Conservation (phyloP, 164 flowering plant genomes). For the Vitis rupestris region DNA sequence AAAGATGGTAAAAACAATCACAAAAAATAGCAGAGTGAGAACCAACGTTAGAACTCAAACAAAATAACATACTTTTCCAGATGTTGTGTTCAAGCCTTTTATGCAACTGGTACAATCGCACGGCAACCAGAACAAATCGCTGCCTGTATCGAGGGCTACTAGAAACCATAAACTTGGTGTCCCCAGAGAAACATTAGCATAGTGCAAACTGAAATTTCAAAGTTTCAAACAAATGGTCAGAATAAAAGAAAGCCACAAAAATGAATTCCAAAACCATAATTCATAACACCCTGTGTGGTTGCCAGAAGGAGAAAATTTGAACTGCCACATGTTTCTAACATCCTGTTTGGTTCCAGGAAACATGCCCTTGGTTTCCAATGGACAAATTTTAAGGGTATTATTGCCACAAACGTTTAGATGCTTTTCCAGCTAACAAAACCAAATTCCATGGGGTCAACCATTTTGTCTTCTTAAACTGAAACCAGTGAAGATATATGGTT, state of each 20-base stretch:
- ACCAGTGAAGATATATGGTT: too few species aligned
- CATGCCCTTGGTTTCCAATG: too few species aligned
- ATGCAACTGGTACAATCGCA: slow-evolving; percentile 69
- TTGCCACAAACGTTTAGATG: too few species aligned
- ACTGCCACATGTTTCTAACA: too few species aligned
- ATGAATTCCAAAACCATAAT: not conserved
- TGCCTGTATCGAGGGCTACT: slow-evolving; percentile 95
- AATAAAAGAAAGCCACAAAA: not conserved
- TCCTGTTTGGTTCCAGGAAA: too few species aligned
- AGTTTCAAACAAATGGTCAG: not conserved
- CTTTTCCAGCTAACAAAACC: too few species aligned
- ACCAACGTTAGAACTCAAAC: not conserved
- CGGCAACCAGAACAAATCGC: slow-evolving; percentile 88
- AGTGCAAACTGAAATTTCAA: slow-evolving; percentile 67
- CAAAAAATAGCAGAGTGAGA: not conserved
- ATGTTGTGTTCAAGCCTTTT: slow-evolving; percentile 16
- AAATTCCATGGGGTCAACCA: too few species aligned
- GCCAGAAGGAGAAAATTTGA: too few species aligned
- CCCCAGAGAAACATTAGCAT: slow-evolving; percentile 72
- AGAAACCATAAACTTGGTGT: slow-evolving; percentile 64
- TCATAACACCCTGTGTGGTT: not conserved
- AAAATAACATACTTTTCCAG: slow-evolving; percentile 35
- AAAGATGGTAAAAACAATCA: too few species aligned
- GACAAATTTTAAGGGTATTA: too few species aligned
- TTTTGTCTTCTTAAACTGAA: too few species aligned